A percentile compares a stretch with the other conserved stretches of the same genome.
These are phyloP conservation scores for Kluyveromyces wickerhamii DNA, from an alignment of 805 yeast species.

Conservation along the genomic window DNA sequence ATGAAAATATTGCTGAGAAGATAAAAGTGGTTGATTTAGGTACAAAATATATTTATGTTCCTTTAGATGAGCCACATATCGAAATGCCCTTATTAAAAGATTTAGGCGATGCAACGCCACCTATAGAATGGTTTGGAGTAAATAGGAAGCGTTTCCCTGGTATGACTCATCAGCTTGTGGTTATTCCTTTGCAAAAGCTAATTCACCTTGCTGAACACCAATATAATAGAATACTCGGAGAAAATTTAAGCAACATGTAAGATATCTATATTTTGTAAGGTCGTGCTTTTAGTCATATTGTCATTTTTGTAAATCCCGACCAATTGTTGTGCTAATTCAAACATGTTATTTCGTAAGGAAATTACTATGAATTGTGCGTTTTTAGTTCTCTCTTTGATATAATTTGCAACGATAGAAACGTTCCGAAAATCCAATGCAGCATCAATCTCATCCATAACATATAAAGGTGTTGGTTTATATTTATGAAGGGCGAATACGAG, in stretches of 20 bases:
- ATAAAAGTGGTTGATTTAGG: constrained; percentile 38
- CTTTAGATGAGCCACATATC: constrained; percentile 70
- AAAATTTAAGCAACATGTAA: constrained; percentile 13
- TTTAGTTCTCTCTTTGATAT: constrained; percentile 89
- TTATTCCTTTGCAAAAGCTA: constrained; percentile 63
- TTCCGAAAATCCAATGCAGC: constrained; percentile 97
- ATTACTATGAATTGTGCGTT: constrained; percentile 96
- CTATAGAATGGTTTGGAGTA: constrained; percentile 95
- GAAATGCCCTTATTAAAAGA: constrained; percentile 87
- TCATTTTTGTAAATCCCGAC: constrained; percentile 93
- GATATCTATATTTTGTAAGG: constrained; percentile 58
- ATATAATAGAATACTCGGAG: constrained; percentile 36
- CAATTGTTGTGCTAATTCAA: constrained; percentile 87
- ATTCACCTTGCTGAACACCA: constrained; percentile 56
- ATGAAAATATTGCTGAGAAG: constrained; percentile 33
- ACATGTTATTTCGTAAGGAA: constrained; percentile 94
- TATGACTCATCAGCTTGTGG: constrained; percentile 72
- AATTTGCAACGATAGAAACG: constrained; percentile 95
- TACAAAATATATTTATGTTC: constrained; percentile 38
- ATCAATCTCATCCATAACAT: constrained; percentile 98
- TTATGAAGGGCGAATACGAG: constrained; percentile 93
- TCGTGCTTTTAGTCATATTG: constrained; percentile 82
- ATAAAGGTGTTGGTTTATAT: constrained; percentile 93
- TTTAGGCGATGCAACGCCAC: constrained; percentile 95
- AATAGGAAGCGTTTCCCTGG: constrained; percentile 83